Percentiles rank a stretch among this genome's conserved stretches.
These are phyloP conservation scores for Phaeolepiota aurea DNA, from an alignment of 768 basidiomycete species.

Conservation along the genomic window DNA sequence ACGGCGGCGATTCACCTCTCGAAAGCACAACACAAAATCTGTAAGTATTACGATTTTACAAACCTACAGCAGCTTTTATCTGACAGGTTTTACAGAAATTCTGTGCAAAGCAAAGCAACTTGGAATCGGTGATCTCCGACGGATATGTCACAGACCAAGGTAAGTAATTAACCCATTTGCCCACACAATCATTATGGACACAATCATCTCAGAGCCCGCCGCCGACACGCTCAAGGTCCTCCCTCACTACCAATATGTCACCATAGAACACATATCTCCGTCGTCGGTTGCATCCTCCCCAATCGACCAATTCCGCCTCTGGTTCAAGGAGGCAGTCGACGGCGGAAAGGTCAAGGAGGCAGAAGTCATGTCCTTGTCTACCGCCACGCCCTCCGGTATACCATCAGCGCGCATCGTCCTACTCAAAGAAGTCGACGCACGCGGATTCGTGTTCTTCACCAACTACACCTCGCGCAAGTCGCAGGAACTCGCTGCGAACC, in stretches of 20 bases:
- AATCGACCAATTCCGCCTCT: slow-evolving; percentile 75
- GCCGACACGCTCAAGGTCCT: slow-evolving; percentile 58
- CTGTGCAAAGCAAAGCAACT: neutral
- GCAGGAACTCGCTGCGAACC: slow-evolving; percentile 66
- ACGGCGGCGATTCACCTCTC: neutral
- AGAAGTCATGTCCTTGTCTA: slow-evolving; percentile 83
- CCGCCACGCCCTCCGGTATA: slow-evolving; percentile 60
- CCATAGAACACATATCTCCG: slow-evolving; percentile 56
- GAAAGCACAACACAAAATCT: too few relatives aligned
- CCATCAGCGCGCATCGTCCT: slow-evolving; percentile 88
- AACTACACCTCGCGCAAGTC: slow-evolving; percentile 96
- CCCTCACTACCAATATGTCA: slow-evolving; percentile 69
- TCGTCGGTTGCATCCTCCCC: slow-evolving; percentile 56
- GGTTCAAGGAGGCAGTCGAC: slow-evolving; percentile 68
- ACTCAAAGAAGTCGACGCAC: slow-evolving; percentile 81
- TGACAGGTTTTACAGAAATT: too few relatives aligned
- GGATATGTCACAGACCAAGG: neutral
- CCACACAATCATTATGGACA: slow-evolving; percentile 21
- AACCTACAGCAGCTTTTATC: too few relatives aligned
- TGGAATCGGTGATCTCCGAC: slow-evolving; percentile 9
- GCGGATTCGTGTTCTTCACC: slow-evolving; percentile 94
- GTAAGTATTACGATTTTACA: too few relatives aligned
- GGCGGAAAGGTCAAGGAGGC: slow-evolving; percentile 64
- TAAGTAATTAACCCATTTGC: slow-evolving; percentile 1
- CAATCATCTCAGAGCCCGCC: slow-evolving; percentile 33